These are phyloP conservation scores for Venturia aucupariae DNA, from an alignment of 2,329 filamentous ascomycete genomes.

Conservation along the genomic window DNA sequence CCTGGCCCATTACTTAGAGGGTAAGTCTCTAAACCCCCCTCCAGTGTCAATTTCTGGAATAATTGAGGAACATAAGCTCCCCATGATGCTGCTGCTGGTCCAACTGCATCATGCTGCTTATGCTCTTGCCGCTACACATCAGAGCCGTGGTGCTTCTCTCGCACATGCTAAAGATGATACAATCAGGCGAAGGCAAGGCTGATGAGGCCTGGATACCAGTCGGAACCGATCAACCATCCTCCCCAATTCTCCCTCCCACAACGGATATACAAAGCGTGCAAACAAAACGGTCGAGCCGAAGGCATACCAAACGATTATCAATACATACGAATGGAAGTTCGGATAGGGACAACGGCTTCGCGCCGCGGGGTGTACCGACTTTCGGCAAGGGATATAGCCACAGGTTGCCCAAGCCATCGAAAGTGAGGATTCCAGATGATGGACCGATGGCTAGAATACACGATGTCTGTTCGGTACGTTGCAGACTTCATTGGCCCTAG, in stretches of 20 bases:
- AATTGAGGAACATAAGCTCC: neutral
- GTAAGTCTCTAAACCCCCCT: slow-evolving; percentile 37
- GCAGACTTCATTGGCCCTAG: neutral
- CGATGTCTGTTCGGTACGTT: slow-evolving; percentile 29
- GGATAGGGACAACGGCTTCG: neutral
- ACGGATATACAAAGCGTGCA: slow-evolving; percentile 11
- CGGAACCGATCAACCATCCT: neutral
- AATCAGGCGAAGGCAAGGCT: slow-evolving; percentile 8
- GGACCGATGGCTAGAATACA: slow-evolving; percentile 31
- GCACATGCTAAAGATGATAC: slow-evolving; percentile 9
- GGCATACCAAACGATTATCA: neutral
- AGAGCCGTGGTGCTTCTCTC: slow-evolving; percentile 12
- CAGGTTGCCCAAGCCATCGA: slow-evolving; percentile 38
- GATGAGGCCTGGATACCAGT: slow-evolving; percentile 12
- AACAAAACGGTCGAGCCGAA: neutral
- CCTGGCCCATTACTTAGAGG: slow-evolving; percentile 81
- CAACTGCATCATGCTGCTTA: slow-evolving; percentile 14
- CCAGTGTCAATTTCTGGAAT: slow-evolving; percentile 9
- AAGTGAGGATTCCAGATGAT: slow-evolving; percentile 26
- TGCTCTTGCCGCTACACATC: slow-evolving; percentile 14
- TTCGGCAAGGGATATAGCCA: slow-evolving; percentile 41
- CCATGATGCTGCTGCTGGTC: slow-evolving; percentile 14
- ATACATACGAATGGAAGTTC: neutral
- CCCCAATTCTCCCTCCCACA: neutral
- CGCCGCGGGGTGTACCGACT: slow-evolving; percentile 24